phyloP scores from a whole-genome alignment of 352 stramenopile species.

The Pythium coloratum region DNA sequence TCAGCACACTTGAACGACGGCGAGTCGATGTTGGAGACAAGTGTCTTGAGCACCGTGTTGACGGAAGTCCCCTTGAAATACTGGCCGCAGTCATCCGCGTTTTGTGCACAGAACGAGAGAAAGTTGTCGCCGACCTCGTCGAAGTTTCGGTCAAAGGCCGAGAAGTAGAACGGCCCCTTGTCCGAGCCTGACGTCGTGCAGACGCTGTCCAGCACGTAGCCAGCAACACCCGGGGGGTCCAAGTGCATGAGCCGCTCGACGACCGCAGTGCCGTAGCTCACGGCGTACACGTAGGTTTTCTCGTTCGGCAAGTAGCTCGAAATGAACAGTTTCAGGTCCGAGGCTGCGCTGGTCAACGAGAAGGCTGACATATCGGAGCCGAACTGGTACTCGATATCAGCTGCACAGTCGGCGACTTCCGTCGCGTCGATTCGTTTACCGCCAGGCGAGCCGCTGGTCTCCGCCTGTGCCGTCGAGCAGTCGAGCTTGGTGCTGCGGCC shows the following conservation, averaged over 20 bases:
- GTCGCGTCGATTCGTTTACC: conserved; percentile 8
- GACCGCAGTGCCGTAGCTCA: conserved; percentile 53
- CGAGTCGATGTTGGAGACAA: neutral
- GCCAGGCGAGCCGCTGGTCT: conserved; percentile 7
- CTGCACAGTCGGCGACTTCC: conserved; percentile 33
- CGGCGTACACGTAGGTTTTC: conserved; percentile 43
- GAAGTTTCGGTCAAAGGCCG: conserved; percentile 11
- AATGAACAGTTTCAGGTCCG: conserved; percentile 29
- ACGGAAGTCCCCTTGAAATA: conserved; percentile 13
- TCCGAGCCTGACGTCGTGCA: conserved; percentile 23
- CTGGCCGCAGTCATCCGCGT: conserved; percentile 12
- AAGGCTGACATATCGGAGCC: conserved; percentile 33
- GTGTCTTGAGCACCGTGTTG: neutral
- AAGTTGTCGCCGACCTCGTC: conserved; percentile 13
- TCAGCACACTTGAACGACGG: conserved; percentile 3
- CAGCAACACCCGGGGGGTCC: conserved; percentile 28
- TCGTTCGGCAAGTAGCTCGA: neutral
- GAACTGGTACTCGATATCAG: conserved; percentile 32
- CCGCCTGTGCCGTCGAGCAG: conserved; percentile 36
- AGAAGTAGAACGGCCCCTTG: conserved; percentile 10
- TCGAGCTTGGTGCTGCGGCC: conserved; percentile 40
- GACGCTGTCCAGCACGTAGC: conserved; percentile 47
- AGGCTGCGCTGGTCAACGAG: conserved; percentile 47
- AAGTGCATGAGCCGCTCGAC: conserved; percentile 50
- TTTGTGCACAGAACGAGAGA: conserved; percentile 9